Evolutionary conservation across 768 basidiomycete genomes (phyloP), one percentile per base, ranked within the genome.

Genomic region (Cystofilobasidium ferigula): DNA sequence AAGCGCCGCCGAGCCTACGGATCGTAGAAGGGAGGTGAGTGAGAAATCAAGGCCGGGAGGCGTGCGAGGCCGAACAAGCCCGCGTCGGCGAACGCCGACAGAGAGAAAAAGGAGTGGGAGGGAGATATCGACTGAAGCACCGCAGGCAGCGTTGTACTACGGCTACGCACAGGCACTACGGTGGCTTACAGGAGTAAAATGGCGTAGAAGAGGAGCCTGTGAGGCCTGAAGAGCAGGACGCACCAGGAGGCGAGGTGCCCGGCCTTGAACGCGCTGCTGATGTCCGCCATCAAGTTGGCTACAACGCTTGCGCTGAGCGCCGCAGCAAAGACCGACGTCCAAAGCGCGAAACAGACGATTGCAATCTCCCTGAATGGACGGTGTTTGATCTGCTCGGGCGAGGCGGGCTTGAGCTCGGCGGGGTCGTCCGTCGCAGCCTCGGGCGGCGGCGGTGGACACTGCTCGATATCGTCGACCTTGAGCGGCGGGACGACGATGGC

Each of bases 161-260:
- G n/a, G n/a, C n/a, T n/a, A n/a, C n/a, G n/a, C n/a, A n/a, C n/a
- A n/a, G n/a, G n/a, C n/a, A n/a, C n/a, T n/a, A n/a, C n/a, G n/a
- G n/a, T n/a, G n/a, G n/a, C n/a, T n/a, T n/a, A n/a, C n/a, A n/a
- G n/a, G n/a, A n/a, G n/a, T n/a, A n/a, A n/a, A n/a, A n/a, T n/a
- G n/a, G n/a, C n/a, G n/a, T 5, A 20, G 10, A 45, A 9, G 10
- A 45, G 43, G 43, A 45, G 10, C 43, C 20, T 45, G 5, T 12
- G 20, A 12, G 10, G 6, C 10, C 5, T 45, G 5, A 20, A 12
- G 10, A 45, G 7, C 3, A 53, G 26, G 24, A 54, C 51, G 51
- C 14, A 54, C 51, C 45, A 47, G 30, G 58, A 60, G 20, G 58
- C 58, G 13, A 60, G 58, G 26, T 60, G 58, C 0, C 58, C 58